These are phyloP conservation scores for Adansonia madagascariensis DNA, from an alignment of 441 rosid genomes.

Conservation along the genomic window DNA sequence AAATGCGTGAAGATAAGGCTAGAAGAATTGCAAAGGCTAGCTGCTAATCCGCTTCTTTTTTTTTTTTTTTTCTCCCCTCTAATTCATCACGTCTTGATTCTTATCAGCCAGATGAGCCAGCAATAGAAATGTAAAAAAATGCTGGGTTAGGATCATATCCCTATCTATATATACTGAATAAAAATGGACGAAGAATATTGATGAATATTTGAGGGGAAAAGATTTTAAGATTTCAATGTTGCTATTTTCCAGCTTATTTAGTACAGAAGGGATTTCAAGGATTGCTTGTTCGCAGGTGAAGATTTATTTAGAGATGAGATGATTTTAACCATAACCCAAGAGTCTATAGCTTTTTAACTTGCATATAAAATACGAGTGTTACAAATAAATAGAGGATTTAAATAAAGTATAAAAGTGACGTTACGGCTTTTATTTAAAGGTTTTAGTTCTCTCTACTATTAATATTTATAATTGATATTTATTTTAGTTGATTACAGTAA, in stretches of 20 bases:
- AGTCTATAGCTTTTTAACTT: slow-evolving; percentile 16
- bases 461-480: too few relatives aligned
- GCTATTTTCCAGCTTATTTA: slow-evolving; percentile 13
- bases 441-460: too few relatives aligned
- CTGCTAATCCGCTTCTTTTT: slow-evolving; percentile 7
- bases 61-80: neutral
- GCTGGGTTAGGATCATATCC: slow-evolving; percentile 12
- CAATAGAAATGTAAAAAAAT: neutral
- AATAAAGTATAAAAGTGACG: too few relatives aligned
- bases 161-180: slow-evolving; percentile 21
- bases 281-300: neutral
- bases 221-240: neutral
- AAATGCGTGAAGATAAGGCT: neutral
- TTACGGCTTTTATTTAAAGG: too few relatives aligned
- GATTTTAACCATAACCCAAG: neutral
- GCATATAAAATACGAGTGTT: slow-evolving; percentile 25
- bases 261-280: neutral
- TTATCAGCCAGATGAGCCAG: neutral
- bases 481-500: too few relatives aligned
- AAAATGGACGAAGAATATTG: slow-evolving; percentile 14
- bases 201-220: neutral
- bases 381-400: slow-evolving; percentile 1
- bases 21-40: slow-evolving; percentile 4
- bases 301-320: neutral
- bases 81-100: slow-evolving; percentile 2